Base-by-base conservation (phyloP, 2,329 filamentous ascomycete species). In the Hypoxylon sp. region DNA sequence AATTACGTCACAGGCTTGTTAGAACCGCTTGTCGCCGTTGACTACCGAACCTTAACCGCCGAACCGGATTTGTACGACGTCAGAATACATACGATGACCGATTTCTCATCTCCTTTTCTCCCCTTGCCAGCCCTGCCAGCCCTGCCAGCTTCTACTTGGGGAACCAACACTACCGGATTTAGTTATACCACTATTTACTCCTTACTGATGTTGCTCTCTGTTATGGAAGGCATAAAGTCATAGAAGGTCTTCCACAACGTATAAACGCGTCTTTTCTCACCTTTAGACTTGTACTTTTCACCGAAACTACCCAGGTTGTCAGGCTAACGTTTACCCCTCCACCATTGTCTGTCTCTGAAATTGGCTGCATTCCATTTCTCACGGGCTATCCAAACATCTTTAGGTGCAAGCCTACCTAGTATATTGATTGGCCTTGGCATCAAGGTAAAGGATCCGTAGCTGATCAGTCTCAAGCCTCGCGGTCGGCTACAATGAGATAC, bases 31-130 rank as follows among this genome's bases (percentile, higher is more conserved):
- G n/a, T 41, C 22, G 20, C 41, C 3, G n/a, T 26, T n/a, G 11
- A 32, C 11, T 30, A n/a, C 32, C 51, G 49, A 58, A 63, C 55
- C 30, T 56, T 59, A 59, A 59, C 56, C 55, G 30, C 30, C 30
- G 19, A 63, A 56, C 57, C 30, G 60, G 59, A 55, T 48, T 62
- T 51, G 56, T 50, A 49, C 52, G 52, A 65, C 59, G 56, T 65
- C 55, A 63, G 22, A n/a, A 17, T 44, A 41, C 53, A 58, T 51
- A 34, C 44, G 51, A 64, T 56, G 26, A 50, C 17, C 30, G n/a
- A 34, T 34, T 32, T 46, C 41, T 17, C 30, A 7, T 46, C 39
- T 2, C 22, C 26, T 26, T 34, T 17, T 46, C 20, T 32, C 43
- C 46, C 26, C 11, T 41, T 17, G n/a, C n/a, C n/a, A n/a, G n/a